Evolutionary conservation across 768 basidiomycete species (phyloP).

Genomic region (Agrocybe praecox): DNA sequence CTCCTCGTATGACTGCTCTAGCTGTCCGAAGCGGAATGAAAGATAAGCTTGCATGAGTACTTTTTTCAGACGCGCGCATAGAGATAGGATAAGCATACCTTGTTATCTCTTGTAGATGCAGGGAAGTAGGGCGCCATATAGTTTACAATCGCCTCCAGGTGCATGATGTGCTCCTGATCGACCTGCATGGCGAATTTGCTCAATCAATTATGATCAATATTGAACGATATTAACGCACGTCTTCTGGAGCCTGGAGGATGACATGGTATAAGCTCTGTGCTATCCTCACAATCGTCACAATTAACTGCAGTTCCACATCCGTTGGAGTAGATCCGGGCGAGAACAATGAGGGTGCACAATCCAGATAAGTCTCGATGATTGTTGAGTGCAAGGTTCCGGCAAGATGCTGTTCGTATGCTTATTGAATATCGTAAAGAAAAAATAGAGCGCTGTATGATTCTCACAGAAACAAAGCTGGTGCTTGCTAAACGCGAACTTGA

Average conservation of each 20-base stretch:
- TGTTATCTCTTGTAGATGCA: conserved; percentile 53
- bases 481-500: conserved; percentile 10
- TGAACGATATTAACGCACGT: conserved; percentile 32
- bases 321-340: conserved; percentile 60
- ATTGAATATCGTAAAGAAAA: not conserved
- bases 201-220: not conserved
- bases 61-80: not conserved
- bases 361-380: conserved; percentile 82
- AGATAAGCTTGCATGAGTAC: conserved; percentile 3
- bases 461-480: conserved; percentile 21
- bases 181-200: conserved; percentile 16
- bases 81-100: conserved; percentile 39
- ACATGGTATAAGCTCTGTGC: conserved; percentile 60
- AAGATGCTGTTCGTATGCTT: conserved; percentile 49
- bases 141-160: conserved; percentile 61
- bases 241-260: conserved; percentile 44
- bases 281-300: conserved; percentile 61
- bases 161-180: conserved; percentile 33
- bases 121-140: conserved; percentile 89
- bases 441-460: not conserved
- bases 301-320: conserved; percentile 61
- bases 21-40: conserved; percentile 35
- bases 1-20: conserved; percentile 67
- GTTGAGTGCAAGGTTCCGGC: conserved; percentile 77
- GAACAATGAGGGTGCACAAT: conserved; percentile 84